Evolutionary conservation across 495 filamentous ascomycete genomes (phyloP), one percentile per base, ranked within the genome.

Genomic region (Xylaria bambusicola): DNA sequence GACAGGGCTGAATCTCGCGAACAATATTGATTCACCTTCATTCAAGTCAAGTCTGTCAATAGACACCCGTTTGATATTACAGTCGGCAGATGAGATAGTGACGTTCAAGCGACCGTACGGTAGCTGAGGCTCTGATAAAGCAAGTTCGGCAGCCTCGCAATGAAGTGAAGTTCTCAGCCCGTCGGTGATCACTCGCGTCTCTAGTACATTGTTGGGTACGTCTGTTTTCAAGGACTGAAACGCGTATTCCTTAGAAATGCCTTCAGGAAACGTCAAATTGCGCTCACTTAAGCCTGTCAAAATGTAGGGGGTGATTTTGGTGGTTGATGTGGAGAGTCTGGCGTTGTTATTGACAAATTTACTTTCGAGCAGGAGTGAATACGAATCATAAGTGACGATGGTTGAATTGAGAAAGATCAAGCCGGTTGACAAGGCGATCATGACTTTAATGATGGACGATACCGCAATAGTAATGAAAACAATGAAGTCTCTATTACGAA

Each of bases 381-480:
- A 36, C 3, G 27, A 13, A 5, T 13, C 12, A 23, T 51, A 31
- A 36, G 12, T 23, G 18, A 27, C 10, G 3, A 5, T 50, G 51
- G 13, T 61, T 48, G 17, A n/a, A n/a, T n/a, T n/a, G 66, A 40
- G 42, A 58, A 7, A 45, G 53, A 72, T 56, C 17, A 72, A 46
- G 6, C 56, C 57, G 0, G 65, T 65, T 1, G 70, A 68, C 26
- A 65, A n/a, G 2, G 66, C 57, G 13, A 67, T 61, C 10, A 65
- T 24, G n/a, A 65, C 15, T 31, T 31, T 56, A n/a, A 67, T 27
- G 24, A 48, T 29, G 7, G 10, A 1, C 18, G 45, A 29, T 29
- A 24, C 45, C 9, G 23, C 15, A n/a, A 48, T 48, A 6, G 41
- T 18, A 15, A 38, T 38, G 12, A 15, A 38, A 3, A 38, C 36